A percentile compares a stretch with the other conserved stretches of the same genome.
Evolutionary conservation across 192 early-diverging fungal genomes (phyloP).

Genomic region (Linderina pennispora): DNA sequence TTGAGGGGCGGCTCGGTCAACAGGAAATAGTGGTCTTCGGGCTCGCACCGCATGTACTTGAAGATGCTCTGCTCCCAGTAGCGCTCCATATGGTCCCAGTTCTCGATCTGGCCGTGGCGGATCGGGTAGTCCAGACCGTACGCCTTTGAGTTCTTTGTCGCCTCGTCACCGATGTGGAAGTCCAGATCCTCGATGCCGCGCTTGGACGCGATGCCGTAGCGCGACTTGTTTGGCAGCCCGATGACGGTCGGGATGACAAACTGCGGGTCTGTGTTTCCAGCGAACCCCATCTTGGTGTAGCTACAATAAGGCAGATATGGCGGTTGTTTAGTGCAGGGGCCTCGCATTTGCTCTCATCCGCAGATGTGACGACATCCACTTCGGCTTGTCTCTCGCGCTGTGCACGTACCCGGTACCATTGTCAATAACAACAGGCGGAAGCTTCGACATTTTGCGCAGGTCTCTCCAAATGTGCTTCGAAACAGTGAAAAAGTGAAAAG

Average conservation of each 20-base stretch:
- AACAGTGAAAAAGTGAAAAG: no score
- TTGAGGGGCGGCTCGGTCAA: constrained; percentile 98
- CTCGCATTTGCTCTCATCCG: no score
- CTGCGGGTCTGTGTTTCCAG: constrained; percentile 94
- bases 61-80: constrained; percentile 99
- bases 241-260: constrained; percentile 96
- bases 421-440: constrained; percentile 90
- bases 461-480: no score
- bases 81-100: constrained; percentile 99
- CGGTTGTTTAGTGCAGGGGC: no score
- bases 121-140: constrained; percentile 89
- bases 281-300: constrained; percentile 97
- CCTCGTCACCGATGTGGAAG: constrained; percentile 97
- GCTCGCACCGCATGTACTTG: constrained; percentile 97
- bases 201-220: constrained; percentile 82
- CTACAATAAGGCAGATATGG: no score
- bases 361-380: no score
- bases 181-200: constrained; percentile 97
- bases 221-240: constrained; percentile 50
- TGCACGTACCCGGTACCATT: constrained; percentile 96
- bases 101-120: constrained; percentile 96
- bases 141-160: constrained; percentile 81
- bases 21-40: constrained; percentile 96
- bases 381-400: no score
- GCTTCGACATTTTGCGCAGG: constrained; percentile 23